Base-by-base conservation (phyloP, 129 eudicot genomes). In the Chrysanthemum lavandulifolium region DNA sequence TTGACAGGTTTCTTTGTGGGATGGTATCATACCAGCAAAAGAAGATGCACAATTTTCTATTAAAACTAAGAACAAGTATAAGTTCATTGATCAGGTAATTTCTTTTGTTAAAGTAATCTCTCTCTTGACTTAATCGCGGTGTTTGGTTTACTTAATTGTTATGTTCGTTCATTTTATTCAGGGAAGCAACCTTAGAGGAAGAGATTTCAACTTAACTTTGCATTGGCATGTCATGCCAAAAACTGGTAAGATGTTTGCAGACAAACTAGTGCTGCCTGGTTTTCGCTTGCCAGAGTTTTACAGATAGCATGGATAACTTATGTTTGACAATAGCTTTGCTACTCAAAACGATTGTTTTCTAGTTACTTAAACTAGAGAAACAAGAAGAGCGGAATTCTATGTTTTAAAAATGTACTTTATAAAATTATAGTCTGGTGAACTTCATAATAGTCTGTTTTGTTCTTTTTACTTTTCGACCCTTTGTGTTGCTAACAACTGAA, bases 191-290 rank as follows among this genome's bases (percentile, higher is more conserved):
- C 92, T 93, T 47, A 81, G 91, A 36, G 98, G 96, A 15, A 90
- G 76, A 82, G 91, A 85, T 36, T 87, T 84, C 49, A 93, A 93
- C 80, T 75, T 93, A 81, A 90, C 97, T 5, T 77, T 93, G 85
- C 98, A 90, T 50, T 93, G 98, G 98, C 98, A 93, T 57, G 92
- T 93, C 60, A 93, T 93, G 98, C 98, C 97, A 8, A 93, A 90
- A 86, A 93, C 98, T 13, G 98, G 98, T 36, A 93, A 87, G 84
- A 93, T 93, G 98, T 87, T 87, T 76, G 86, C 92, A 3, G 97
- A 86, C 86, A 93, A 93, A 73, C 21, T 89, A 56, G 92, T 86
- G 61, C 79, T 87, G 89, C 82, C 92, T 4, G 97, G 95, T 50
- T 93, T 61, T 80, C 92, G 83, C 50, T 79, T 93, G 78, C 98